Percentiles rank a stretch among this genome's conserved stretches.
Evolutionary conservation across 1,139 yeast species (phyloP).

Genomic region (Kluyveromyces sp.): DNA sequence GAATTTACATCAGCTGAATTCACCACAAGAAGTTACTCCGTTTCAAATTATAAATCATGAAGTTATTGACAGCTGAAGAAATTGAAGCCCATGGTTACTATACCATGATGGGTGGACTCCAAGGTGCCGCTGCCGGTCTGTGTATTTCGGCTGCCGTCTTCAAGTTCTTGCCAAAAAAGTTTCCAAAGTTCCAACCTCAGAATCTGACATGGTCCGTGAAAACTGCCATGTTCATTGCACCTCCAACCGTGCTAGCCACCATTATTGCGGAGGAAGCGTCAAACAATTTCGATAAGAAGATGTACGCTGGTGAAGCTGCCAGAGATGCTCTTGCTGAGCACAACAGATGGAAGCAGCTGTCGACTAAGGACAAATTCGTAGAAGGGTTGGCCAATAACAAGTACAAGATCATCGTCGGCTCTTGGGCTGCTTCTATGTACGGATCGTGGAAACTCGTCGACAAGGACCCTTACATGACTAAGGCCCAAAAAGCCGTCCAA

Average conservation of each 20-base stretch:
- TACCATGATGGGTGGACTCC: constrained; percentile 51
- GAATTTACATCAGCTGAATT: no score
- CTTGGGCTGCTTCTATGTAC: constrained; percentile 83
- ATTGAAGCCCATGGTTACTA: constrained; percentile 53
- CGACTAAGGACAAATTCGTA: constrained; percentile 41
- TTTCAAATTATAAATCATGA: constrained; percentile 44
- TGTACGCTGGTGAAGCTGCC: constrained; percentile 36
- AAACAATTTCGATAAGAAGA: constrained; percentile 44
- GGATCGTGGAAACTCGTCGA: constrained; percentile 78
- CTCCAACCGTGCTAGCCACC: constrained; percentile 51
- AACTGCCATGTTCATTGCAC: constrained; percentile 52
- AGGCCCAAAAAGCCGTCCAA: constrained; percentile 80
- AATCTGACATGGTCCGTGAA: constrained; percentile 45
- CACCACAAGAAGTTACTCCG: no score
- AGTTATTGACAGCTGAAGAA: constrained; percentile 60
- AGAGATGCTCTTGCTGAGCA: constrained; percentile 42
- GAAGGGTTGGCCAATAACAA: constrained; percentile 50
- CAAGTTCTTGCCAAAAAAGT: constrained; percentile 37
- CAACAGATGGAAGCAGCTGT: constrained; percentile 44
- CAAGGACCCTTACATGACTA: constrained; percentile 69
- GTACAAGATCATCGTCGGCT: constrained; percentile 65
- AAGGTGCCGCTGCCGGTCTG: constrained; percentile 55
- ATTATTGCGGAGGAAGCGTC: constrained; percentile 57
- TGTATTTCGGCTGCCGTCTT: constrained; percentile 46
- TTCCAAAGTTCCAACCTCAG: constrained; percentile 37